phyloP scores from a whole-genome alignment of 345 rosid species.

The Firmiana major region DNA sequence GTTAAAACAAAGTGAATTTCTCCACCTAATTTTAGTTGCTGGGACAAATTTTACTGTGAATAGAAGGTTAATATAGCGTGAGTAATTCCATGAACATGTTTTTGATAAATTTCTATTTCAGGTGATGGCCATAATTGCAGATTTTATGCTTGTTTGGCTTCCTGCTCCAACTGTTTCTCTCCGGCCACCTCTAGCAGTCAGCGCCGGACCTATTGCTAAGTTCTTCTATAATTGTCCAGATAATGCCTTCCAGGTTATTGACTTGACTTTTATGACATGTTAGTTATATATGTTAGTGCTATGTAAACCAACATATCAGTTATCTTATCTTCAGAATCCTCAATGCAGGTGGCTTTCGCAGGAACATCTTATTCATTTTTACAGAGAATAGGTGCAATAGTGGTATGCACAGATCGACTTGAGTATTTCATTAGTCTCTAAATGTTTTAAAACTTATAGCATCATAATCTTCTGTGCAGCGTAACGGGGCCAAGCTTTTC shows the following conservation, averaged over 20 bases:
- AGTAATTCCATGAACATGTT: not conserved
- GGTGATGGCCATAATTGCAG: slow-evolving; percentile 81
- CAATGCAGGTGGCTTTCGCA: slow-evolving; percentile 44
- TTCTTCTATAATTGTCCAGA: slow-evolving; percentile 69
- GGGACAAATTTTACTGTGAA: not conserved
- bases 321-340: slow-evolving; percentile 7
- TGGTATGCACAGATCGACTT: slow-evolving; percentile 32
- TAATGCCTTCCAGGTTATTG: slow-evolving; percentile 54
- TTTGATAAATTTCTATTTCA: slow-evolving; percentile 12
- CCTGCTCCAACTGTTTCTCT: slow-evolving; percentile 78
- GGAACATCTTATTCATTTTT: slow-evolving; percentile 51
- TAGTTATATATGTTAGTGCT: not conserved
- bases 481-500: slow-evolving; percentile 55
- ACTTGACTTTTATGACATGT: not conserved
- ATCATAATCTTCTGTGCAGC: slow-evolving; percentile 32
- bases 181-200: slow-evolving; percentile 49
- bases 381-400: slow-evolving; percentile 51
- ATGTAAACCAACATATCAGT: not conserved
- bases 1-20: not conserved
- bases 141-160: slow-evolving; percentile 84
- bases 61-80: not conserved
- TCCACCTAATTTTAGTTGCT: not conserved
- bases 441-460: not conserved
- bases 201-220: slow-evolving; percentile 55
- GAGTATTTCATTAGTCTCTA: not conserved